Evolutionary conservation across 768 basidiomycete species (phyloP).

Genomic region (Obba rivulosa): DNA sequence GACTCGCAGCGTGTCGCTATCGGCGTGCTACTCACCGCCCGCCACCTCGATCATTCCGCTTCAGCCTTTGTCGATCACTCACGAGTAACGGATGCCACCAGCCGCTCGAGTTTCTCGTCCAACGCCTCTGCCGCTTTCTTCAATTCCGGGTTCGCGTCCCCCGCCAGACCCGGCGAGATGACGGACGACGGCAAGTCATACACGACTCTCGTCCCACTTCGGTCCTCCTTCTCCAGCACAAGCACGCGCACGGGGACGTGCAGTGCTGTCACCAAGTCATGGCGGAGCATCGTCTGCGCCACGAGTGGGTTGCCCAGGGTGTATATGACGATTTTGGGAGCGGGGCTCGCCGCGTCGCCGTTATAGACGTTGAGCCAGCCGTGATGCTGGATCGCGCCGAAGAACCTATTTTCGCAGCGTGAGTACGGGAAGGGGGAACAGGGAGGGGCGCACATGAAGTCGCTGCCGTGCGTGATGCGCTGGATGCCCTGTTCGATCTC

Average conservation of each 20-base stretch:
- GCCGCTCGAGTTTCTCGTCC: slow-evolving; percentile 39
- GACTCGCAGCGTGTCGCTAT: no score
- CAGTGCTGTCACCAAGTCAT: slow-evolving; percentile 35
- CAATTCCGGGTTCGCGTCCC: slow-evolving; percentile 27
- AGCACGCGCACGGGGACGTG: slow-evolving; percentile 44
- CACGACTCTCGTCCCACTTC: slow-evolving; percentile 34
- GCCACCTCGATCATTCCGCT: no score
- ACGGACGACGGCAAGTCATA: slow-evolving; percentile 46
- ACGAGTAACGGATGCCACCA: no score
- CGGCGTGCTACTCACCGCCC: no score
- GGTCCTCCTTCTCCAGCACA: slow-evolving; percentile 35
- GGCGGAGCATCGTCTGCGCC: slow-evolving; percentile 38
- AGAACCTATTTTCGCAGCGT: slow-evolving; percentile 5
- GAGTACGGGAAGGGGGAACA: no score
- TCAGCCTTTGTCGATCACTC: no score
- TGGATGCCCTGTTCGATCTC: slow-evolving; percentile 33
- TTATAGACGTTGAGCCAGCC: slow-evolving; percentile 8
- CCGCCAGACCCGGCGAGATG: slow-evolving; percentile 28
- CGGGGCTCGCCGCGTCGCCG: not conserved
- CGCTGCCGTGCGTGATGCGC: slow-evolving; percentile 26
- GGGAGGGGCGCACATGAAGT: slow-evolving; percentile 35
- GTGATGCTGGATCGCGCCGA: slow-evolving; percentile 6
- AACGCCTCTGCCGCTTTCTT: slow-evolving; percentile 29
- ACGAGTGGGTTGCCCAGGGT: slow-evolving; percentile 48
- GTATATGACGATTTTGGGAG: slow-evolving; percentile 32